Base-by-base conservation (phyloP, 192 early-diverging fungal genomes). In the Coemansia nantahalensis region DNA sequence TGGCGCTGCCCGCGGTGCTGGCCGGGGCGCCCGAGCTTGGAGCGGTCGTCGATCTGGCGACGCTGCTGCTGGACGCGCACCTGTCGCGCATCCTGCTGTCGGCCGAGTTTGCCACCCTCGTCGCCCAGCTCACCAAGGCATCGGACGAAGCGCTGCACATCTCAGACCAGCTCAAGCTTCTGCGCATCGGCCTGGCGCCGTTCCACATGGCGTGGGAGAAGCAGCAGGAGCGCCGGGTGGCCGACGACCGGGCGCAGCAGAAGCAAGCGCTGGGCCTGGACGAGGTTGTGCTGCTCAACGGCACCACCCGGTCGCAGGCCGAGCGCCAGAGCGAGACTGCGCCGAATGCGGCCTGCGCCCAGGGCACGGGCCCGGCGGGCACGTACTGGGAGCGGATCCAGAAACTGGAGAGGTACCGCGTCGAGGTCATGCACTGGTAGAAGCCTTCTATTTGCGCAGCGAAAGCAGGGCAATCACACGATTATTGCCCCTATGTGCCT, bases 391-490 rank as follows among this genome's bases (percentile, higher is more conserved):
- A 77, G 48, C 65, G 61, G 9, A 54, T 68, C 13, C 73, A 77
- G 39, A 77, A 68, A 32, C 65, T 68, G n/a, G 73, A 77, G 41
- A 62, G 59, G 48, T 77, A 77, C 44, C 65, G 73, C 17, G 73
- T 77, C 5, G 73, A 77, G 23, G 66, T 68, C 33, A 68, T 77
- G 57, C 65, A 77, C 50, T 77, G 73, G 73, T 68, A 57, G 45
- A 28, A 28, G 26, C 26, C 26, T 28, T 3, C 26, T 28, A 5
- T 7, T 28, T 3, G 7, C 26, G 4, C 26, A 28, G 26, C 26
- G 26, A 3, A 28, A 28, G n/a, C n/a, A n/a, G n/a, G n/a, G n/a
- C n/a, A n/a, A n/a, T n/a, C n/a, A n/a, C n/a, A n/a, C n/a, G n/a
- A n/a, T 11, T 6, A 3, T 6, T 32, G 31, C 9, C 8, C 16